A percentile compares a stretch with the other conserved stretches of the same genome.
Conservation (phyloP, 345 rosid species). For the Mallotus nudiflorus region DNA sequence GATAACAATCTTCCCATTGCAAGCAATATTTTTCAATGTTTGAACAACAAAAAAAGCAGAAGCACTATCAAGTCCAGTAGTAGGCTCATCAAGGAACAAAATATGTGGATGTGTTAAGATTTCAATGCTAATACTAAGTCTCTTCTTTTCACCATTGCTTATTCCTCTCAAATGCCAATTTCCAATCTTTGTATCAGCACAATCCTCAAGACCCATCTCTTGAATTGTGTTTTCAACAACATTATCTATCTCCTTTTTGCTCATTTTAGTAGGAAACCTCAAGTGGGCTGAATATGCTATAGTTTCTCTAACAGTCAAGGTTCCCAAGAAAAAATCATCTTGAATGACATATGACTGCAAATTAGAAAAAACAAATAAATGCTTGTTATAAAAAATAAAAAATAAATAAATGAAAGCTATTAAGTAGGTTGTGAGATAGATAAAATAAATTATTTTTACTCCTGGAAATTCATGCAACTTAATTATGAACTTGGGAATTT, state of each 20-base stretch:
- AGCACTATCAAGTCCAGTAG: conserved; percentile 34
- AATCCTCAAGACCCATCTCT: conserved; percentile 40
- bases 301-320: conserved; percentile 37
- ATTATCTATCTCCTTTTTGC: conserved; percentile 11
- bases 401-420: too few species aligned
- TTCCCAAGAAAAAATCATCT: conserved; percentile 20
- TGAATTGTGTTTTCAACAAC: conserved; percentile 27
- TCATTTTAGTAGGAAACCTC: conserved; percentile 22
- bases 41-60: conserved; percentile 33
- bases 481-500: too few species aligned
- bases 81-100: conserved; percentile 41
- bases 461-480: too few species aligned
- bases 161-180: conserved; percentile 38
- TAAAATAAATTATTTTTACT: too few species aligned
- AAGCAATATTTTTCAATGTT: conserved; percentile 23
- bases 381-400: too few species aligned
- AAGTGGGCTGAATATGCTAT: conserved; percentile 33
- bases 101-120: conserved; percentile 26
- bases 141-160: conserved; percentile 39
- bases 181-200: conserved; percentile 30
- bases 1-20: conserved; percentile 35
- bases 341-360: conserved; percentile 27
- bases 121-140: conserved; percentile 38
- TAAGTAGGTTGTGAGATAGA: too few species aligned
- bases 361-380: not conserved